Conservation (phyloP, 208 protist species). For the Acanthamoeba healyi region DNA sequence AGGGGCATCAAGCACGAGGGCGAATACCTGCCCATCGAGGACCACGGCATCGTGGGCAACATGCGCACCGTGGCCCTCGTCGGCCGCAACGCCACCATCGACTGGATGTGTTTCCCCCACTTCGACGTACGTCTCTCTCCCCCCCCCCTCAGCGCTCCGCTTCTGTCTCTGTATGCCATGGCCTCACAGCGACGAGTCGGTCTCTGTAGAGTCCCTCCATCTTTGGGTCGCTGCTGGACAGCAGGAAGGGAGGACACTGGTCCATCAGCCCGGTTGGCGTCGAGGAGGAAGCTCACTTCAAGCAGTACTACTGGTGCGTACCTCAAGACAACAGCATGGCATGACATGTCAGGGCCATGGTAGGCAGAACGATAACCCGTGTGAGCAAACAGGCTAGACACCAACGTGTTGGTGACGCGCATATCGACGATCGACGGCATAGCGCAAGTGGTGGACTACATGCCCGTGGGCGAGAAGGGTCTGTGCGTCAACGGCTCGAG, state of each 20-base stretch:
- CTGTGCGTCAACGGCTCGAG: constrained; percentile 36
- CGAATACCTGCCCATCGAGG: constrained; percentile 86
- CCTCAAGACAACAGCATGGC: too few species aligned
- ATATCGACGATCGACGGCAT: constrained; percentile 76
- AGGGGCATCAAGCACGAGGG: neutral
- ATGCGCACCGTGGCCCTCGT: constrained; percentile 83
- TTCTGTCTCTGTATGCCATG: neutral
- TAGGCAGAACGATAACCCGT: too few species aligned
- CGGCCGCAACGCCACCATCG: constrained; percentile 78
- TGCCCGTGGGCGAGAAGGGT: constrained; percentile 81
- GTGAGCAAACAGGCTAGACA: constrained; percentile 74
- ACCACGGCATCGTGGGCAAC: constrained; percentile 86
- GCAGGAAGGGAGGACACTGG: constrained; percentile 51
- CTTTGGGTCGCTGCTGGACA: constrained; percentile 62
- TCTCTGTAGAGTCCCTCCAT: constrained; percentile 34
- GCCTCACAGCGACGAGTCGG: too few species aligned
- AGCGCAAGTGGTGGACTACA: constrained; percentile 81
- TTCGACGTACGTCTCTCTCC: constrained; percentile 82
- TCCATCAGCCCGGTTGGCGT: constrained; percentile 1
- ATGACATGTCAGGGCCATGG: too few species aligned
- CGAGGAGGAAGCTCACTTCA: neutral
- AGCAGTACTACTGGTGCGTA: constrained; percentile 73
- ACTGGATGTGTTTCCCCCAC: constrained; percentile 86
- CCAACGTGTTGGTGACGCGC: constrained; percentile 80
- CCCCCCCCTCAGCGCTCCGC: neutral